phyloP scores from a whole-genome alignment of 805 yeast species.

The Candida alai region DNA sequence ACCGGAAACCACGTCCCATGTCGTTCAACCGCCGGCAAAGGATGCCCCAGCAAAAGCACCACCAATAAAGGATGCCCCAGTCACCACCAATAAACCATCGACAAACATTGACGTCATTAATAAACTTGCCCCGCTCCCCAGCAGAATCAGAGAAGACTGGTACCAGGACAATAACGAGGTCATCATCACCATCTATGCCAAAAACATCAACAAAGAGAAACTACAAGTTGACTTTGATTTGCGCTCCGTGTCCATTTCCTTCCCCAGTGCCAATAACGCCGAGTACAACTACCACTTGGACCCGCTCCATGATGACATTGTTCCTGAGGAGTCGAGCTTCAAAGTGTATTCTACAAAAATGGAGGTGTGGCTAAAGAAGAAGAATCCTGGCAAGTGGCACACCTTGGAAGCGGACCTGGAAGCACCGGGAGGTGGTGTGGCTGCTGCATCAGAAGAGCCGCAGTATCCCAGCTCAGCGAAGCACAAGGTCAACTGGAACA shows the following conservation, averaged over 20 bases:
- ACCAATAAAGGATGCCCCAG: too few relatives aligned
- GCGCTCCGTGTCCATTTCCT: slow-evolving; percentile 38
- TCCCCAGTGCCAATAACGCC: slow-evolving; percentile 46
- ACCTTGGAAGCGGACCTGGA: slow-evolving; percentile 36
- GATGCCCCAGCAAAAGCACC: too few relatives aligned
- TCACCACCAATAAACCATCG: not conserved
- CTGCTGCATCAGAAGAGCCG: slow-evolving; percentile 8
- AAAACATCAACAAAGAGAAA: slow-evolving; percentile 52
- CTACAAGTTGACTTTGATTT: slow-evolving; percentile 37
- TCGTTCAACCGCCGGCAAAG: not conserved
- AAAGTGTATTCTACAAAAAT: slow-evolving; percentile 68
- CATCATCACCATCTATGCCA: slow-evolving; percentile 68
- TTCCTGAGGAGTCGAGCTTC: slow-evolving; percentile 39
- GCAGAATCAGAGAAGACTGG: slow-evolving; percentile 39
- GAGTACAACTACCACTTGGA: slow-evolving; percentile 57
- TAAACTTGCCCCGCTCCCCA: slow-evolving; percentile 36
- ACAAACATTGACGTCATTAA: slow-evolving; percentile 31
- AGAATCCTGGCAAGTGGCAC: slow-evolving; percentile 48
- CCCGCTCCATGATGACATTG: slow-evolving; percentile 51
- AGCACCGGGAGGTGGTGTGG: slow-evolving; percentile 6
- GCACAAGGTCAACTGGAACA: slow-evolving; percentile 67
- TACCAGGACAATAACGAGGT: slow-evolving; percentile 61
- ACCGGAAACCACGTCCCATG: not conserved
- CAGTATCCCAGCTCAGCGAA: slow-evolving; percentile 63
- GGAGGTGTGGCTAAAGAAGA: slow-evolving; percentile 61